Evolutionary conservation across 2,329 filamentous ascomycete genomes (phyloP), one percentile per base, ranked within the genome.

Genomic region (Ceratocystiopsis minuta): DNA sequence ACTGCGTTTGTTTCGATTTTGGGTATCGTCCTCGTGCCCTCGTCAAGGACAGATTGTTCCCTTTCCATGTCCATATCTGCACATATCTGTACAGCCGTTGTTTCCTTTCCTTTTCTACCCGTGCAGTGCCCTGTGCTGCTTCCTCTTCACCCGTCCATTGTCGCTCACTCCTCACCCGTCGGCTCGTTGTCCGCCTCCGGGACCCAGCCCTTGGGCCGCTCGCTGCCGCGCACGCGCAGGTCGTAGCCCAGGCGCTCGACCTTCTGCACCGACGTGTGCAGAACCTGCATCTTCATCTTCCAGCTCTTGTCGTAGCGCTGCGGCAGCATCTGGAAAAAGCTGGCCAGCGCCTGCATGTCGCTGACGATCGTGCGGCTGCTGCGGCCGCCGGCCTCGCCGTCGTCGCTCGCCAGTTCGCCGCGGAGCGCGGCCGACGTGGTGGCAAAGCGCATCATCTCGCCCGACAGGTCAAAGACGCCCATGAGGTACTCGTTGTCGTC

Each of bases 361-460:
- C 72, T 67, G 39, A 96, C 64, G 36, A 96, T 80, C 6, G 76
- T 76, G 34, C 74, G 60, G 24, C 24, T 14, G 35, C 28, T 47
- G 34, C 43, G 46, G 16, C 44, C 39, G 46, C 50, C 49, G 38
- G 40, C 43, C 45, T 43, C 40, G 48, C 45, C 46, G 48, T 55
- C 40, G 36, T 55, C 40, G 36, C 62, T 61, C 4, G 64, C 66
- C 47, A 67, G 57, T 50, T 58, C 62, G 14, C 80, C 80, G 9
- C 66, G 78, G 6, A 86, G 80, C 1, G 86, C 86, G 57, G 93
- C 81, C 20, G 78, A 76, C 6, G 87, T 87, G 40, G 94, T 90
- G 0, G 85, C 86, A 60, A 95, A 96, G 28, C 87, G 74, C 90
- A 98, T 98, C 65, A 96, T 68, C 63, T 98, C 90, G 34, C 90